Conservation (phyloP, 1,284 basidiomycete genomes). For the Waitea zeae region DNA sequence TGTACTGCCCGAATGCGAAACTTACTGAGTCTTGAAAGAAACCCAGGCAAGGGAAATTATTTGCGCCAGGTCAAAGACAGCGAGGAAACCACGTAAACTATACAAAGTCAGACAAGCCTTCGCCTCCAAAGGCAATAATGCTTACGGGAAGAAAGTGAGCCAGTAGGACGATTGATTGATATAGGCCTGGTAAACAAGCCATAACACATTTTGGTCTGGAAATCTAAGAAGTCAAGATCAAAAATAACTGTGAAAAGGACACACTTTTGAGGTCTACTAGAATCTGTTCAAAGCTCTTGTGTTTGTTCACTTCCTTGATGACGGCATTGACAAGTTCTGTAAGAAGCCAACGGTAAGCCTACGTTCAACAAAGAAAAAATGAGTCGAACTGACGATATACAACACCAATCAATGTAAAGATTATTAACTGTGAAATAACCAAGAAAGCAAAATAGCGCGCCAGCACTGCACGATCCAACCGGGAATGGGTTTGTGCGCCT, state of each 20-base stretch:
- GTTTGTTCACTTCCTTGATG: conserved; percentile 50
- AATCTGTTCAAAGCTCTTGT: conserved; percentile 50
- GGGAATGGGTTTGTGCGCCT: conserved; percentile 62
- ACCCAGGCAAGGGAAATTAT: conserved; percentile 81
- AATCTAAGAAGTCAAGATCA: no score
- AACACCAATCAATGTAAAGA: conserved; percentile 85
- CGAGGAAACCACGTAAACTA: conserved; percentile 83
- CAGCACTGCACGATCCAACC: conserved; percentile 76
- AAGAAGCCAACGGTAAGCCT: no score
- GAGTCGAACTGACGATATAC: conserved; percentile 52
- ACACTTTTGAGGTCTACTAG: conserved; percentile 47
- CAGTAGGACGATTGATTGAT: conserved; percentile 80
- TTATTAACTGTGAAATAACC: conserved; percentile 76
- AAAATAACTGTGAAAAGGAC: no score
- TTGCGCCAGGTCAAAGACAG: conserved; percentile 91
- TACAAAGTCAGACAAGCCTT: neutral
- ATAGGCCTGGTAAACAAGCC: no score
- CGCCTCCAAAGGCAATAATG: neutral
- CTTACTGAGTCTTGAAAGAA: conserved; percentile 63
- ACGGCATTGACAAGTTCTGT: no score
- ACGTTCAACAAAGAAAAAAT: conserved; percentile 1
- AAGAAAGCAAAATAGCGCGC: conserved; percentile 87
- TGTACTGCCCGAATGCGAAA: conserved; percentile 2
- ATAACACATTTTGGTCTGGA: no score
- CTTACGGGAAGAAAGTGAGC: conserved; percentile 86